Conservation (phyloP, 768 basidiomycete species). For the Tubosaeta brunneosetosa region DNA sequence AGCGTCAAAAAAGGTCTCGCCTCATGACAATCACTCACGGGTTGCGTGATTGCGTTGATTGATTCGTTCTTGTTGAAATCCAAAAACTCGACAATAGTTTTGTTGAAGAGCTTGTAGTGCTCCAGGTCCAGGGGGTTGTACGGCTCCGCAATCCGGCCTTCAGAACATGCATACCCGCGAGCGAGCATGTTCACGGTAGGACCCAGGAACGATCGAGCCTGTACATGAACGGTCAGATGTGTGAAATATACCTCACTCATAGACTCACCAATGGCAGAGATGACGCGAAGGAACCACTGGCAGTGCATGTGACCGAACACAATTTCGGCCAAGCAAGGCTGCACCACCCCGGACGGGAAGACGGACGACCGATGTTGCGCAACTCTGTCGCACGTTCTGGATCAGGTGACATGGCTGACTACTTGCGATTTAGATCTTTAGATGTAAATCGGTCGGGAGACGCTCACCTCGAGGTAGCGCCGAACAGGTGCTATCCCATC, state of each 20-base stretch:
- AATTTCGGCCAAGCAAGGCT: slow-evolving; percentile 9
- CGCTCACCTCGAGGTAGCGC: slow-evolving; percentile 1
- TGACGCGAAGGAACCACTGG: slow-evolving; percentile 11
- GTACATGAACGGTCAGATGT: not conserved
- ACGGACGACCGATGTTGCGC: slow-evolving; percentile 11
- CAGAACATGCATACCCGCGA: not conserved
- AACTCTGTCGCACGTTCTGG: slow-evolving; percentile 6
- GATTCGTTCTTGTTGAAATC: not conserved
- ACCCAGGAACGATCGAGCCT: slow-evolving; percentile 15
- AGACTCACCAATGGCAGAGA: no score
- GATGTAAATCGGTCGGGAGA: not conserved
- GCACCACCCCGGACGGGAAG: slow-evolving; percentile 14
- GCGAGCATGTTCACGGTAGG: not conserved
- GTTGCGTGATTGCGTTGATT: not conserved
- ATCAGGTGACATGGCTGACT: not conserved
- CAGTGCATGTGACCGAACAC: slow-evolving; percentile 1
- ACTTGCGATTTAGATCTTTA: not conserved
- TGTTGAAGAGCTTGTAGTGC: not conserved
- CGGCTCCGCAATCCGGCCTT: slow-evolving; percentile 4
- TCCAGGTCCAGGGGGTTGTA: slow-evolving; percentile 8
- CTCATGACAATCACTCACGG: not conserved
- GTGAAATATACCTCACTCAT: no score
- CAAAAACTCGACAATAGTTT: slow-evolving; percentile 6
- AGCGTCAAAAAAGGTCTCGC: not conserved
- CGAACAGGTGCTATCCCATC: slow-evolving; percentile 3